Evolutionary conservation across 345 rosid genomes (phyloP).

Genomic region (Atalantia buxifolia): DNA sequence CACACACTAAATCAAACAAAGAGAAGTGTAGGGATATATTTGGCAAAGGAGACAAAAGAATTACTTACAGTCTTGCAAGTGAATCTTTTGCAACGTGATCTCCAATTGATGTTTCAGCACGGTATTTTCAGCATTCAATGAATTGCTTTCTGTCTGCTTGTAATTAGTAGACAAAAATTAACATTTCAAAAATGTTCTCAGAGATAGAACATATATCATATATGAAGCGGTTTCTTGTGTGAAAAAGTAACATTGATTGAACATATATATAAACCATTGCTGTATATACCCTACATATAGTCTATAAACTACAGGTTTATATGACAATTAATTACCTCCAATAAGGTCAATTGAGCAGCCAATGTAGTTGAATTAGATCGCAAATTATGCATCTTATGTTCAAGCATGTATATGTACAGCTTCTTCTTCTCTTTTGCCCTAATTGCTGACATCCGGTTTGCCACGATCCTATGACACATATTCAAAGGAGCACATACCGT

Average conservation of each 20-base stretch:
- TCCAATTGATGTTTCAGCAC: background rate
- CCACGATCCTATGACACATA: conserved; percentile 13
- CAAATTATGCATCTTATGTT: background rate
- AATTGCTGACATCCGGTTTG: conserved; percentile 19
- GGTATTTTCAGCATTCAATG: conserved; percentile 12
- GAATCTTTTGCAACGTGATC: background rate
- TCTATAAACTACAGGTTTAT: background rate
- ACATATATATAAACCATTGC: background rate
- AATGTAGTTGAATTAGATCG: background rate
- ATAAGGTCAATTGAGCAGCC: background rate
- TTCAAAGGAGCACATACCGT: background rate
- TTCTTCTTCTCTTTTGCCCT: conserved; percentile 28
- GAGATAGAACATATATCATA: too few species aligned
- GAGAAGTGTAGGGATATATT: background rate
- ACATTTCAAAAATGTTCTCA: background rate
- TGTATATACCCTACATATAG: background rate
- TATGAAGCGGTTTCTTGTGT: too few species aligned
- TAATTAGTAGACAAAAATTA: background rate
- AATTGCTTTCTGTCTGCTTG: conserved; percentile 9
- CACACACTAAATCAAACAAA: too few species aligned
- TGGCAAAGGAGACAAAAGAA: background rate
- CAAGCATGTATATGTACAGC: conserved; percentile 11
- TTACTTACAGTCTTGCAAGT: conserved; percentile 20
- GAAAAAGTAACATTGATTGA: too few species aligned
- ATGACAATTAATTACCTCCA: conserved; percentile 1